phyloP scores from a whole-genome alignment of 257 asterid species.

The Solanum medicagineum region DNA sequence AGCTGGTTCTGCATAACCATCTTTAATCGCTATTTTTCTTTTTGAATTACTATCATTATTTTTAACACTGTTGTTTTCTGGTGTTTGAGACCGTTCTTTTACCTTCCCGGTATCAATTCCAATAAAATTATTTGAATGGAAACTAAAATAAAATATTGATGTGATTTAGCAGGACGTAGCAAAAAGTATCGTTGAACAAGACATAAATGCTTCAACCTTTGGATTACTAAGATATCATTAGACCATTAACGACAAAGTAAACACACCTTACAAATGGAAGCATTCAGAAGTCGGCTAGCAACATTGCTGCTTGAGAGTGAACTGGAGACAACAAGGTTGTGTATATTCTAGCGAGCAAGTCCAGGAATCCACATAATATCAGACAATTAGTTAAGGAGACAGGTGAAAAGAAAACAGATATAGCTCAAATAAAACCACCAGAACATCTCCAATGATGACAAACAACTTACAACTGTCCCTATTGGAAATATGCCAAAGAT shows the following conservation, averaged over 20 bases:
- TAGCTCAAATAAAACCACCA: neutral
- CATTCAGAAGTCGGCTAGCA: constrained; percentile 44
- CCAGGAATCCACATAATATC: constrained; percentile 4
- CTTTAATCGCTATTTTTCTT: neutral
- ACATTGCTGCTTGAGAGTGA: constrained; percentile 22
- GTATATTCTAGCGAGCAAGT: constrained; percentile 50
- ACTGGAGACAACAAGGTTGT: constrained; percentile 29
- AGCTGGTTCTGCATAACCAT: neutral
- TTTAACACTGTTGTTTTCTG: neutral
- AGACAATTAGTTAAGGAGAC: constrained; percentile 1
- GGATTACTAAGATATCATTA: neutral
- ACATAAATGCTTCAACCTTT: neutral
- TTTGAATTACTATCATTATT: neutral
- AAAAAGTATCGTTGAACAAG: neutral
- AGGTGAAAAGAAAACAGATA: neutral
- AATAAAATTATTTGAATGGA: neutral
- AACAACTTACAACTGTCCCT: constrained; percentile 79
- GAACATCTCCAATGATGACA: neutral
- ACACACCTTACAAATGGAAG: constrained; percentile 63
- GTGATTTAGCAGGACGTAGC: neutral
- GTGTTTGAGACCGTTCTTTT: neutral
- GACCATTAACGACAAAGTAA: neutral
- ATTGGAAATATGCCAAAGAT: constrained; percentile 92
- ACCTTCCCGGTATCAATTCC: neutral
- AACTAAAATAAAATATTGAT: neutral